Conservation (phyloP, 2,329 filamentous ascomycete genomes). For the Sporothrix humicola region DNA sequence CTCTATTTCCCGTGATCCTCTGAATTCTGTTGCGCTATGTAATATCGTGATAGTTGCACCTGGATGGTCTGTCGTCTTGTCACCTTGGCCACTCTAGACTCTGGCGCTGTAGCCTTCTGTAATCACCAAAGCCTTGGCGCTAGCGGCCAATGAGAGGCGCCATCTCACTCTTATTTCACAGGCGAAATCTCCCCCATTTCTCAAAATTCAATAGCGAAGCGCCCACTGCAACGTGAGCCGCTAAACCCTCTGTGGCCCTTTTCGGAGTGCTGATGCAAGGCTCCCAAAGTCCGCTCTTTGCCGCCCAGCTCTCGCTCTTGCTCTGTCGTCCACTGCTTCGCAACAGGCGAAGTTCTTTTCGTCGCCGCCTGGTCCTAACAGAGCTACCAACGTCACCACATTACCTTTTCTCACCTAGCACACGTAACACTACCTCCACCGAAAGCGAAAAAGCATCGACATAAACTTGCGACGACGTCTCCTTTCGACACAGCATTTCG, state of each 20-base stretch:
- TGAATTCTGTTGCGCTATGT: too few species aligned
- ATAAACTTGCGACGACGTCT: background rate
- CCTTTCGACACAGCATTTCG: background rate
- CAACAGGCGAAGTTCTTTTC: conserved; percentile 1
- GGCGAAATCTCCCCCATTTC: background rate
- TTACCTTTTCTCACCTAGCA: background rate
- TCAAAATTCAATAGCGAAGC: background rate
- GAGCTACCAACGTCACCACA: conserved; percentile 30
- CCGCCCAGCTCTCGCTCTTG: background rate
- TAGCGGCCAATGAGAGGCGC: background rate
- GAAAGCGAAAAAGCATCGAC: background rate
- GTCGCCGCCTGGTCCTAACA: conserved; percentile 7
- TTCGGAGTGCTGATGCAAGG: conserved; percentile 1
- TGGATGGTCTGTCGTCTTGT: too few species aligned
- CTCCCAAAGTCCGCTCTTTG: conserved; percentile 13
- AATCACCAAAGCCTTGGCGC: background rate
- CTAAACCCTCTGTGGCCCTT: background rate
- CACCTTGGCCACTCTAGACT: too few species aligned
- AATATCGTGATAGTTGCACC: too few species aligned
- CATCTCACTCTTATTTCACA: background rate
- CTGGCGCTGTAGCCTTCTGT: background rate
- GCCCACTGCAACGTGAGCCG: background rate
- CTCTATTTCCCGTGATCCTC: background rate
- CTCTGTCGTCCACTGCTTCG: too few species aligned
- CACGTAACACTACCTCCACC: background rate